Conservation (phyloP, 805 yeast species). For the Lachancea sp. region DNA sequence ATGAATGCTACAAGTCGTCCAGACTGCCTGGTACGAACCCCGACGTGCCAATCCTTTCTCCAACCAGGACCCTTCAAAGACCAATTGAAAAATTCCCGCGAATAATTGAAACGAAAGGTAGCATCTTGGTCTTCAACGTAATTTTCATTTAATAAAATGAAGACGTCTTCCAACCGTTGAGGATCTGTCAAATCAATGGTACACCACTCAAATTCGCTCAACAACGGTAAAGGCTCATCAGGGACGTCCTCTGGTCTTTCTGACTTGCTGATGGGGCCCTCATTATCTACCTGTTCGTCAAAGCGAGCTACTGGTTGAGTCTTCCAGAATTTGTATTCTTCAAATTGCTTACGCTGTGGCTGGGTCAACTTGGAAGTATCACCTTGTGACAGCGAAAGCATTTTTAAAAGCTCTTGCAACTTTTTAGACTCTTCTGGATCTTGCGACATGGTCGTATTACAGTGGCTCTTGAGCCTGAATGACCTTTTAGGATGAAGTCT, state of each 20-base stretch:
- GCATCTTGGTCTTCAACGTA: conserved; percentile 95
- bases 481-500: no score
- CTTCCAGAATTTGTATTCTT: conserved; percentile 93
- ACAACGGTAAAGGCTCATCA: conserved; percentile 60
- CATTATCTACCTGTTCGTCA: conserved; percentile 57
- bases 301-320: conserved; percentile 90
- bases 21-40: conserved; percentile 76
- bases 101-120: conserved; percentile 84
- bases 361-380: conserved; percentile 43
- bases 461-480: no score
- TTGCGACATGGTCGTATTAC: conserved; percentile 15
- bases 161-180: conserved; percentile 66
- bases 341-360: conserved; percentile 63
- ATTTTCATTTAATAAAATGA: conserved; percentile 73
- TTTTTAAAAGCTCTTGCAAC: conserved; percentile 47
- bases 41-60: conserved; percentile 82
- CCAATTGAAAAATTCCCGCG: conserved; percentile 81
- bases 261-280: conserved; percentile 71
- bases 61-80: conserved; percentile 93
- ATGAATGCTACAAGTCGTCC: conserved; percentile 86
- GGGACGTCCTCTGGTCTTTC: conserved; percentile 72
- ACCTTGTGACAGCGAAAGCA: conserved; percentile 34
- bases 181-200: conserved; percentile 57
- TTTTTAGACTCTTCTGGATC: conserved; percentile 20
- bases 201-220: conserved; percentile 85